A percentile compares a stretch with the other conserved stretches of the same genome.
Conservation (phyloP, 192 early-diverging fungal genomes). For the Coemansia furcata region DNA sequence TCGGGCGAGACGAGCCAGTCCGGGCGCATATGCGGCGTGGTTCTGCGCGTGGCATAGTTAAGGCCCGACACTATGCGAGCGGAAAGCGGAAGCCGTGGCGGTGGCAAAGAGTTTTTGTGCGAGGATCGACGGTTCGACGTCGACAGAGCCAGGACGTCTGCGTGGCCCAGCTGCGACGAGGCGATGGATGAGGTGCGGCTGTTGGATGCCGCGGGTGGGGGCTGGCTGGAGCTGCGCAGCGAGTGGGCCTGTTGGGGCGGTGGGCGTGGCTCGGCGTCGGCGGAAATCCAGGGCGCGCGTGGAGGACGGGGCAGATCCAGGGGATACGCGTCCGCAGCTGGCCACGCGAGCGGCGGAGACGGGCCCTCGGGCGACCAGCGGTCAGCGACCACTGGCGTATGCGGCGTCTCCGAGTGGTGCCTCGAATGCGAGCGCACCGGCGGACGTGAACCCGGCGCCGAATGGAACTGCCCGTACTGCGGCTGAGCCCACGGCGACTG, state of each 20-base stretch:
- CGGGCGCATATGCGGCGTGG: slow-evolving; percentile 6
- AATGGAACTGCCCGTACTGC: neutral
- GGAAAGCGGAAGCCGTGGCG: slow-evolving; percentile 16
- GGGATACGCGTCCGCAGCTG: neutral
- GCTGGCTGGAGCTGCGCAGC: slow-evolving; percentile 23
- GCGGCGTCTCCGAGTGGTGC: neutral
- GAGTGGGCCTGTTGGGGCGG: neutral
- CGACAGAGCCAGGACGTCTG: neutral
- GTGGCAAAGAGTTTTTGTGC: slow-evolving; percentile 36
- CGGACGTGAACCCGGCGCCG: neutral
- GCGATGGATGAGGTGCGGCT: neutral
- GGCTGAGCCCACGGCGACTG: slow-evolving; percentile 1
- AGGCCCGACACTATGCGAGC: slow-evolving; percentile 38
- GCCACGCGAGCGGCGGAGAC: neutral
- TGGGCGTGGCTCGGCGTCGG: neutral
- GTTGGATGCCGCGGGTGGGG: neutral
- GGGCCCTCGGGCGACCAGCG: neutral
- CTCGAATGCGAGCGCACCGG: neutral
- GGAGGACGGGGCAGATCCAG: slow-evolving; percentile 17
- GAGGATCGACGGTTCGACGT: neutral
- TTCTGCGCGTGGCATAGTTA: slow-evolving; percentile 29
- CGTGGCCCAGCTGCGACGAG: neutral
- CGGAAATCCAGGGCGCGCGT: slow-evolving; percentile 25
- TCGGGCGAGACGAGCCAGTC: neutral
- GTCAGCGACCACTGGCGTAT: neutral